Evolutionary conservation across 2,329 filamentous ascomycete genomes (phyloP), one percentile per base, ranked within the genome.

Genomic region (Beauveria caledonica): DNA sequence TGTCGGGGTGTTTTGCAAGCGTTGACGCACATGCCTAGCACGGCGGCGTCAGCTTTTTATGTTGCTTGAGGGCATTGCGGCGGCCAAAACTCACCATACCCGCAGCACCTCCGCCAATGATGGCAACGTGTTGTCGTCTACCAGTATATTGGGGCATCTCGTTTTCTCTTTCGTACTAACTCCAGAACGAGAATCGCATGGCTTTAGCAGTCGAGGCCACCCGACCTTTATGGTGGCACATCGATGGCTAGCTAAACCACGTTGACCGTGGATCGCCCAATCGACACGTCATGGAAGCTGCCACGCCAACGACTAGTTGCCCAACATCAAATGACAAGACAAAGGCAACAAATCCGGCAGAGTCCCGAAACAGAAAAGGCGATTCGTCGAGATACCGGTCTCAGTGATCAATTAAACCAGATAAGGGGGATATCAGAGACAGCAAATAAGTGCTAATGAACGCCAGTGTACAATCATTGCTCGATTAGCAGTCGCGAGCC

Each of bases 1-100:
- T 81, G 42, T 87, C 80, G 0, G 82, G 82, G 63, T 89, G 85
- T 52, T 87, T 80, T 51, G 85, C 80, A 29, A 89, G 78, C 33
- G 86, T 86, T 33, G 86, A 79, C 11, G 86, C 86, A 69, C 86
- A 88, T 59, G 84, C 83, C 85, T 80, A 57, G 40, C 8, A 49
- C 44, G 7, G 21, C 42, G 62, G 15, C 17, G 61, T 60, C 25
- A 46, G 23, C 21, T 36, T 27, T 60, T 11, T 33, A 21, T 42
- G 40, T 46, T n/a, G 29, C 5, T 11, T 23, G 33, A 40, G 25
- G 54, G 42, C 29, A n/a, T n/a, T 21, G 13, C 3, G 15, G 1
- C 27, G 4, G 27, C 15, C 25, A 29, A 33, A n/a, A 50, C 67
- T 62, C 64, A 81, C 79, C 82, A 81, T 84, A 70, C 85, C 85